Base-by-base conservation (phyloP, 768 basidiomycete species). In the Tricholoma sp. region DNA sequence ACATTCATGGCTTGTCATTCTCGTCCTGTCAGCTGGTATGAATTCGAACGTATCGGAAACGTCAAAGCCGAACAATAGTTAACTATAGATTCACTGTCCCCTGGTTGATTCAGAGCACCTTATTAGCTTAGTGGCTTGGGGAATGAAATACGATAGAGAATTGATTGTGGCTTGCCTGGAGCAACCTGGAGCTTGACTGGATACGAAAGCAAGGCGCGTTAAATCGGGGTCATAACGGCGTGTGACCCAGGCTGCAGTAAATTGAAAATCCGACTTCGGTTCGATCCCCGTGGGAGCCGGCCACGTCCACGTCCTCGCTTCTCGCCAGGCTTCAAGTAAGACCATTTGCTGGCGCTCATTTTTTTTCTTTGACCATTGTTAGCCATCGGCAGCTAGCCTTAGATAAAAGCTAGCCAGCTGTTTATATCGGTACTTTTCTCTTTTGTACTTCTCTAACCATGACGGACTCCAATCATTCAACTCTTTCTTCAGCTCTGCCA, bases 401-500 rank as follows among this genome's bases (percentile, higher is more conserved):
- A 24, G 59, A 60, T 52, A 58, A 53, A 59, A 57, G 59, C 61
- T 66, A 66, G 67, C 68, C 64, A 59, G 28, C 55, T 34, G 56
- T 32, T n/a, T 52, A 64, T 15, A 56, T 55, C 60, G 61, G 64
- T 64, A 63, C 61, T 51, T 58, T 67, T 59, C 61, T 59, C 36
- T 53, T 54, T 1, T 31, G 57, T 20, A 62, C 51, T 53, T 61
- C 66, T 57, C 56, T 55, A 47, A 29, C 58, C 56, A 70, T 71
- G 71, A 66, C 72, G 57, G 65, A 65, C 54, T 45, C 68, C 65
- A 72, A 72, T 70, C 72, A 62, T 66, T 69, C 73, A 65, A 70
- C 69, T 55, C 70, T 73, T 68, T 68, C 71, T 62, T 65, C 74
- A 79, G 74, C 69, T 55, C 65, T 74, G 52, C 69, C 70, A 31